Conservation (phyloP, 768 basidiomycete species). For the Paxillus ammoniavirescens region DNA sequence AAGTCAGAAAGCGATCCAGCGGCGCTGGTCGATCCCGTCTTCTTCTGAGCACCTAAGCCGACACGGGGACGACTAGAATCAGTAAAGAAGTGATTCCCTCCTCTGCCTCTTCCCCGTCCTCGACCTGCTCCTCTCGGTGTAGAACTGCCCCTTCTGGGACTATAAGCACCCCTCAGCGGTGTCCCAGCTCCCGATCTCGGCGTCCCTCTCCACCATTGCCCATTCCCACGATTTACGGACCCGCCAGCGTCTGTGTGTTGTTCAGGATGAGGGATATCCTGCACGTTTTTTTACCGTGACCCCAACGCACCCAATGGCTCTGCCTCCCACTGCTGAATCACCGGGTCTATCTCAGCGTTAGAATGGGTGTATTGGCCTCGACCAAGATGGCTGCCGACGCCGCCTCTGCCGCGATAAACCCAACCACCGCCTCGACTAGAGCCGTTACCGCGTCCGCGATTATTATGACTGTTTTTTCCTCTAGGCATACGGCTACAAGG, state of each 20-base stretch:
- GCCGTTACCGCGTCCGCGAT: conserved; percentile 26
- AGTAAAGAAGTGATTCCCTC: conserved; percentile 9
- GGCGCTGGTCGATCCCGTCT: not conserved
- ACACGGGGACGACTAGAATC: conserved; percentile 2
- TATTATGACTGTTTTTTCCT: conserved; percentile 11
- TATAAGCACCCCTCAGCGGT: conserved; percentile 13
- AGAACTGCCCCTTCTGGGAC: conserved; percentile 6
- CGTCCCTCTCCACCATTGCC: conserved; percentile 5
- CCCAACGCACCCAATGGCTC: conserved; percentile 16
- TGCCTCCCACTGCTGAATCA: conserved; percentile 28
- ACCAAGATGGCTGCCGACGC: not conserved
- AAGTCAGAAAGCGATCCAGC: conserved; percentile 48
- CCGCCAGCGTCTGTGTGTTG: conserved; percentile 5
- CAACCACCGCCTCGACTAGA: conserved; percentile 21
- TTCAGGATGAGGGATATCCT: conserved; percentile 6
- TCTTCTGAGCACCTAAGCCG: conserved; percentile 1
- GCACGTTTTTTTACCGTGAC: not conserved
- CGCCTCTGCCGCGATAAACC: conserved; percentile 1
- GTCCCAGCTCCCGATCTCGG: conserved; percentile 15
- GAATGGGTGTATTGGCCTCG: conserved; percentile 18
- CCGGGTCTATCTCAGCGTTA: conserved; percentile 21
- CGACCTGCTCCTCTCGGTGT: conserved; percentile 16
- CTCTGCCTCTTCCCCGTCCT: conserved; percentile 26
- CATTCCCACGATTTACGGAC: conserved; percentile 1
- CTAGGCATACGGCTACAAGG: conserved; percentile 17